Evolutionary conservation across 2,329 filamentous ascomycete species (phyloP).

Genomic region (Aspergillus quadrilineatus): DNA sequence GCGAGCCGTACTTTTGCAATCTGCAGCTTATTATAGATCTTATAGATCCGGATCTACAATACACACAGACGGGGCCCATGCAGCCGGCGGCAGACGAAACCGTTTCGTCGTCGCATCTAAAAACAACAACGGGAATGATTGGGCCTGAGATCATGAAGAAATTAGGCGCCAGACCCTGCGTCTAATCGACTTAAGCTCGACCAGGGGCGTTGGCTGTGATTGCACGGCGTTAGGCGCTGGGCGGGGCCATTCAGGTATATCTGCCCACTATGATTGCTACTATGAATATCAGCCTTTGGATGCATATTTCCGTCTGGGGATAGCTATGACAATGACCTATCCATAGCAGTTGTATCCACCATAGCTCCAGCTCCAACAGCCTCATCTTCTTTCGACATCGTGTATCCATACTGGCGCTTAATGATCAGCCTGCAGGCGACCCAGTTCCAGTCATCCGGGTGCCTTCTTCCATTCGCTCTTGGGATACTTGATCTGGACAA

Average conservation of each 20-base stretch:
- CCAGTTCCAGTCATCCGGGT: background rate
- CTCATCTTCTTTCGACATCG: background rate
- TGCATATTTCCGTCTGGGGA: background rate
- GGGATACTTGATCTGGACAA: background rate
- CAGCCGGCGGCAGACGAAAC: background rate
- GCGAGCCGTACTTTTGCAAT: background rate
- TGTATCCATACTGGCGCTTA: background rate
- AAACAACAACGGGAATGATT: background rate
- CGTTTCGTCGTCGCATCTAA: background rate
- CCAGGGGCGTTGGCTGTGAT: constrained; percentile 29
- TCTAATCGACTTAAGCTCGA: constrained; percentile 23
- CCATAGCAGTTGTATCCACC: background rate
- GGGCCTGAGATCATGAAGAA: background rate
- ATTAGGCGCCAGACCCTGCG: constrained; percentile 5
- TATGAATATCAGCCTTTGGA: background rate
- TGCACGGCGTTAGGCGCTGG: constrained; percentile 27
- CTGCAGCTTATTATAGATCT: background rate
- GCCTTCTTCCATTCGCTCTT: background rate
- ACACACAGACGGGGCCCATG: background rate
- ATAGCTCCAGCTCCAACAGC: background rate
- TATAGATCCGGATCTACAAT: background rate
- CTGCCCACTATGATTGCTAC: background rate
- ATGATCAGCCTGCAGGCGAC: background rate
- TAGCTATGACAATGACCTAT: background rate
- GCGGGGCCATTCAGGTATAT: constrained; percentile 19